Evolutionary conservation across 1,284 basidiomycete genomes (phyloP).

Genomic region (Pyrrhoderma lamaoense): DNA sequence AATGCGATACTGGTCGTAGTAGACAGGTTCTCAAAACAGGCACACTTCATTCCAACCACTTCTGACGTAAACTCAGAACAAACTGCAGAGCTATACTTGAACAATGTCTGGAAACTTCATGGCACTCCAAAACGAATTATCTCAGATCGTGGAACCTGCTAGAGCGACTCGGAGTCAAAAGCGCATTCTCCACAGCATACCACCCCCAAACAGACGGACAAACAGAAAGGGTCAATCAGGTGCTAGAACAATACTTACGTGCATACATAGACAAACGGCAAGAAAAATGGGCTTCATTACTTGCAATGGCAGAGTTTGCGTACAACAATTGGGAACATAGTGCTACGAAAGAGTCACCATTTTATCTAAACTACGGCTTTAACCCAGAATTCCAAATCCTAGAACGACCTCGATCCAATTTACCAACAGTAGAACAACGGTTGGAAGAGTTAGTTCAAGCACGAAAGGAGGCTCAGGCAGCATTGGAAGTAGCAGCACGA

Average conservation of each 20-base stretch:
- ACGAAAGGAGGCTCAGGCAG: too few species aligned
- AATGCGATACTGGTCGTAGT: constrained; percentile 33
- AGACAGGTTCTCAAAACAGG: constrained; percentile 30
- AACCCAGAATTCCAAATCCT: neutral
- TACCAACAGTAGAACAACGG: neutral
- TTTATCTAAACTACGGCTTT: constrained; percentile 18
- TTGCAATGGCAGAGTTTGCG: constrained; percentile 23
- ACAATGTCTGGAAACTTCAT: neutral
- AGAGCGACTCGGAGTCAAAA: neutral
- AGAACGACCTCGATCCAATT: neutral
- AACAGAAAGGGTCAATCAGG: too few species aligned
- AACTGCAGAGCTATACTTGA: constrained; percentile 6
- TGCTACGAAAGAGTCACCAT: constrained; percentile 24
- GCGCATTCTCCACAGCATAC: constrained; percentile 5
- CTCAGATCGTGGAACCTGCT: constrained; percentile 29
- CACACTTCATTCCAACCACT: too few species aligned
- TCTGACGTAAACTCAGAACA: too few species aligned
- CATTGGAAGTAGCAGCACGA: neutral
- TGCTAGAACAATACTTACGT: too few species aligned
- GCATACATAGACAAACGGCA: too few species aligned
- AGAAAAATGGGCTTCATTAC: too few species aligned
- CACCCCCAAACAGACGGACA: too few species aligned
- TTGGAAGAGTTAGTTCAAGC: neutral
- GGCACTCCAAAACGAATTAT: constrained; percentile 28
- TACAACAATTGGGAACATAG: constrained; percentile 22